Evolutionary conservation across 208 protist genomes (phyloP).

Genomic region (Phytomonas sp.): DNA sequence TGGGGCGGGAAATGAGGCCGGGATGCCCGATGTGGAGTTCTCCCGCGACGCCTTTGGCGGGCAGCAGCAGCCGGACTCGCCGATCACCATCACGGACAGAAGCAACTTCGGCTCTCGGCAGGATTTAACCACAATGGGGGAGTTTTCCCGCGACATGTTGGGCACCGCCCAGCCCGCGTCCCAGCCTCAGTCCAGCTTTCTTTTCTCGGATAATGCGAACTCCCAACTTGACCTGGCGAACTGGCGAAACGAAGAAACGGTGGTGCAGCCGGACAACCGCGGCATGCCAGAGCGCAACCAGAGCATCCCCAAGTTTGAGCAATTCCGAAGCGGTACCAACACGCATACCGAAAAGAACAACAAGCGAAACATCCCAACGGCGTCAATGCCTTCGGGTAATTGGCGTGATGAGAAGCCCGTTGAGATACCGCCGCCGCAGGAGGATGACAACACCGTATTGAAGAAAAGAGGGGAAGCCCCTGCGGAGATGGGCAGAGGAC

Average conservation of each 20-base stretch:
- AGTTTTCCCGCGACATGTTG: conserved; percentile 67
- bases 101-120: conserved; percentile 46
- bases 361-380: conserved; percentile 12
- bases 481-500: conserved; percentile 13
- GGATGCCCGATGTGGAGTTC: conserved; percentile 24
- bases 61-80: conserved; percentile 24
- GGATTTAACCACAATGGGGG: conserved; percentile 40
- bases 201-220: conserved; percentile 11
- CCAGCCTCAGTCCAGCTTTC: conserved; percentile 9
- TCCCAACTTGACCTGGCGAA: conserved; percentile 33
- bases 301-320: conserved; percentile 13
- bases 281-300: conserved; percentile 21
- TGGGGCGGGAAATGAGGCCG: conserved; percentile 37
- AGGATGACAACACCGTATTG: background rate
- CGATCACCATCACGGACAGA: conserved; percentile 21
- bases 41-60: conserved; percentile 66
- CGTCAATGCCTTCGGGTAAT: conserved; percentile 25
- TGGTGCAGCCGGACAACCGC: conserved; percentile 43
- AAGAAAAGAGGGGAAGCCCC: conserved; percentile 17
- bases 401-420: conserved; percentile 59
- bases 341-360: conserved; percentile 17
- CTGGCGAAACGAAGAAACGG: conserved; percentile 49
- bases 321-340: conserved; percentile 19
- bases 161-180: conserved; percentile 44
- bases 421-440: conserved; percentile 25